These are phyloP conservation scores for Scenedesmus sp. DNA, from an alignment of 163 green algal genomes.

Conservation along the genomic window DNA sequence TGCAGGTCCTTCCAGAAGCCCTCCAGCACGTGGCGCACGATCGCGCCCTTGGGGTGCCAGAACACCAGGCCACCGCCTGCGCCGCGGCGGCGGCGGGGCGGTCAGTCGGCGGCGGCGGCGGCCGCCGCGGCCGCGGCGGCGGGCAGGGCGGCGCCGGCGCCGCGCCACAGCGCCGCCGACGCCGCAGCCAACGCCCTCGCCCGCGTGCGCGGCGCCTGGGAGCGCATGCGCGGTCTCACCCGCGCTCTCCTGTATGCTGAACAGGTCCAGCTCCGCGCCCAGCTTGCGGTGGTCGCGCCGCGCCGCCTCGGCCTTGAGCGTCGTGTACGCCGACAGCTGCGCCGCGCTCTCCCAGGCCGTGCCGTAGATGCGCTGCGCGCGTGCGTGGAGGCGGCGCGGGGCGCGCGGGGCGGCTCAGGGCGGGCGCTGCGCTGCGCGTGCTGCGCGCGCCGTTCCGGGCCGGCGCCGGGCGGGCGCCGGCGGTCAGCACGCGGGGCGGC, in stretches of 20 bases:
- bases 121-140: not conserved
- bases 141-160: not conserved
- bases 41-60: slow-evolving; percentile 96
- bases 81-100: too few species aligned
- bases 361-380: slow-evolving; percentile 91
- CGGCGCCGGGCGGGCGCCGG: too few species aligned
- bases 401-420: too few species aligned
- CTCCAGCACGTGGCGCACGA: slow-evolving; percentile 93
- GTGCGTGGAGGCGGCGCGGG: too few species aligned
- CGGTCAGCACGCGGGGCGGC: not conserved
- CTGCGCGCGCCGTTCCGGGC: not conserved
- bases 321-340: slow-evolving; percentile 85
- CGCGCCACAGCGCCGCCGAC: not conserved
- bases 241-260: slow-evolving; percentile 78
- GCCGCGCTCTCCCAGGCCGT: slow-evolving; percentile 88
- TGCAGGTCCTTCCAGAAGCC: slow-evolving; percentile 96
- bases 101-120: slow-evolving; percentile 52
- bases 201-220: too few species aligned
- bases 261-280: slow-evolving; percentile 93
- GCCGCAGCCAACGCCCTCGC: not conserved
- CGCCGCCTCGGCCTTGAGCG: slow-evolving; percentile 84
- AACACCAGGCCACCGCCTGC: slow-evolving; percentile 95
- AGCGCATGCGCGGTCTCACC: slow-evolving; percentile 18
- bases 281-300: slow-evolving; percentile 96
- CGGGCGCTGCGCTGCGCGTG: too few species aligned